Evolutionary conservation across 1,284 basidiomycete genomes (phyloP), one percentile per base, ranked within the genome.

Genomic region (Inonotus obliquus): DNA sequence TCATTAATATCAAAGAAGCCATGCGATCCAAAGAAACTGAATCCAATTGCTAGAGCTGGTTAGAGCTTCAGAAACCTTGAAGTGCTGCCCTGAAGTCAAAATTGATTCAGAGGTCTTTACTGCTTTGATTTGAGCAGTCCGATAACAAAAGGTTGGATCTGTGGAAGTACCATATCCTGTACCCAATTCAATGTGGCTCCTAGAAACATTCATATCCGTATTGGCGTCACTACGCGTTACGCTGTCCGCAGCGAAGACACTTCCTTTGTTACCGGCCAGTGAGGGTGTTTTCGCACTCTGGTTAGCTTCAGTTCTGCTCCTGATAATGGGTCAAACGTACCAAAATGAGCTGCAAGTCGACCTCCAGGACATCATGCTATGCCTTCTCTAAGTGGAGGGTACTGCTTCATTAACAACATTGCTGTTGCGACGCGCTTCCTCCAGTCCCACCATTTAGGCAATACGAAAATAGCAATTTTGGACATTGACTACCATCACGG

Each of bases 401-500:
- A 76, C 61, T 76, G 75, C 61, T 76, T 69, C 64, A 57, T 76
- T 48, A 74, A 74, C 60, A 75, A 75, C 27, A 70, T 68, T 7
- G 73, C 74, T 9, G 69, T 76, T 56, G 73, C 74, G 0, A 69
- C 71, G 25, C 69, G 69, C 13, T 73, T 68, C 54, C 66, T 74
- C 10, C 70, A 73, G 21, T 13, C 37, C 17, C 35, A 32, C 11
- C n/a, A 27, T 32, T 25, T n/a, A 10, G 39, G 48, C 13, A 39
- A 1, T 4, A 13, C 54, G n/a, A 65, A 59, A 55, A 64, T 76
- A 4, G 74, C 75, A 4, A 73, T 76, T 25, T 68, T 76, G 37
- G 75, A 77, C 62, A 69, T 77, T 21, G 75, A 77, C 58, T 76
- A 74, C 58, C 75, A 77, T 59, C 76, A 76, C 59, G 75, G 76